Evolutionary conservation across 805 yeast genomes (phyloP).

Genomic region (Teunomyces stri): DNA sequence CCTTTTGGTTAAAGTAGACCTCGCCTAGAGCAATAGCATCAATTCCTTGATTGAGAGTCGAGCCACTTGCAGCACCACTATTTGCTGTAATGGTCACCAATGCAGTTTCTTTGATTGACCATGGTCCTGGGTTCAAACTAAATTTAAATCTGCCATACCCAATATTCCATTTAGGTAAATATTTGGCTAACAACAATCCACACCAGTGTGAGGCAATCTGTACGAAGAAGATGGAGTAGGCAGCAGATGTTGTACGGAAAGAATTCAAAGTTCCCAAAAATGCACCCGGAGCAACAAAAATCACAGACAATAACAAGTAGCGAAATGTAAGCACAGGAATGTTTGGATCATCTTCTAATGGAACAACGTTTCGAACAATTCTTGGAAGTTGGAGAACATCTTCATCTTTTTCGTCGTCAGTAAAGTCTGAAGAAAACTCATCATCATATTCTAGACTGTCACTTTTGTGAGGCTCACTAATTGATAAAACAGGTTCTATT

Average conservation of each 20-base stretch:
- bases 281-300: conserved; percentile 40
- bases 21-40: conserved; percentile 46
- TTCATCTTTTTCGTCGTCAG: not conserved
- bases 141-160: conserved; percentile 22
- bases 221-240: conserved; percentile 50
- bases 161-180: conserved; percentile 33
- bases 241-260: conserved; percentile 40
- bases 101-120: conserved; percentile 53
- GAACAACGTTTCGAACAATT: conserved; percentile 30
- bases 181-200: conserved; percentile 43
- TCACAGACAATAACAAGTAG: conserved; percentile 29
- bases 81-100: conserved; percentile 51
- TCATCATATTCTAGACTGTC: conserved; percentile 1
- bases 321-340: conserved; percentile 32
- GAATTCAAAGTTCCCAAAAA: conserved; percentile 39
- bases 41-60: conserved; percentile 48
- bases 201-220: conserved; percentile 47
- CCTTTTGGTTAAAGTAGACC: conserved; percentile 37
- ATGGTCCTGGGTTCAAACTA: conserved; percentile 50
- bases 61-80: conserved; percentile 36
- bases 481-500: not conserved
- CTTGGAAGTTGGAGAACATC: conserved; percentile 28
- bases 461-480: not conserved
- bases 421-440: conserved; percentile 1
- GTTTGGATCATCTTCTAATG: conserved; percentile 23